Conservation (phyloP, 352 stramenopile genomes). For the Globisporangium megalacanthum region DNA sequence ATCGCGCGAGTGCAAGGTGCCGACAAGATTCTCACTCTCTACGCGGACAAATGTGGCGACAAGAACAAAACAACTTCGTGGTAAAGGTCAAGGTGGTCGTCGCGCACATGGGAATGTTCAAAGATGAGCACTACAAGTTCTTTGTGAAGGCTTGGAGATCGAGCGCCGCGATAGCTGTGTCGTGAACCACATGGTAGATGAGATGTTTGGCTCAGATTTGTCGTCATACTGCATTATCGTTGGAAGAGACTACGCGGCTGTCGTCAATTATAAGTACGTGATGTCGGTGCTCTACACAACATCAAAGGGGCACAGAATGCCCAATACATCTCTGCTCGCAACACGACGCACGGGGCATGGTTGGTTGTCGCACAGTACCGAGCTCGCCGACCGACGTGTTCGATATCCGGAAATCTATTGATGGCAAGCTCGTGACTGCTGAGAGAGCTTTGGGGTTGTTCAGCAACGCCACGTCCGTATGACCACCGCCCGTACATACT, state of each 20-base stretch:
- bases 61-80: no score
- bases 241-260: neutral
- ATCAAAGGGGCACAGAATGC: neutral
- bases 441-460: neutral
- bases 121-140: no score
- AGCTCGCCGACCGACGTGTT: neutral
- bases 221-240: neutral
- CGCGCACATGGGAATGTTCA: no score
- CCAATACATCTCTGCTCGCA: neutral
- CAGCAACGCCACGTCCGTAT: neutral
- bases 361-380: neutral
- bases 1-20: no score
- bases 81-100: no score
- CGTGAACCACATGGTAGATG: neutral
- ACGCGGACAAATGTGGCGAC: no score
- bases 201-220: neutral
- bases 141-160: no score
- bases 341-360: neutral
- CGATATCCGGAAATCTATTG: neutral
- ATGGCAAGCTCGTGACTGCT: neutral
- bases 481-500: neutral
- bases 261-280: neutral
- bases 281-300: constrained; percentile 1
- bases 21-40: no score
- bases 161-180: neutral